phyloP scores from a whole-genome alignment of 768 basidiomycete genomes.

The Tricholoma bakamatsutake region DNA sequence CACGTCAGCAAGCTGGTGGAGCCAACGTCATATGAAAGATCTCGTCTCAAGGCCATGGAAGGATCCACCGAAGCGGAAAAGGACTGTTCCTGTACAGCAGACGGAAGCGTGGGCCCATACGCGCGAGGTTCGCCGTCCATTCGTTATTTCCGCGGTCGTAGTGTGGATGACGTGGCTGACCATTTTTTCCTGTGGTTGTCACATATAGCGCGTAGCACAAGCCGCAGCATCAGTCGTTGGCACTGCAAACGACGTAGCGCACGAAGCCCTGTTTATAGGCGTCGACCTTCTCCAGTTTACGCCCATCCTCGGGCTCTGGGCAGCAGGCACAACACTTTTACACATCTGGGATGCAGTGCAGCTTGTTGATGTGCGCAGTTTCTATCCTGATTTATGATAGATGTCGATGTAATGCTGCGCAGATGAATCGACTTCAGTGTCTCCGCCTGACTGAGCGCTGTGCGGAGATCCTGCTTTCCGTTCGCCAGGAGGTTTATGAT shows the following conservation, averaged over 20 bases:
- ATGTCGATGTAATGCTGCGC: not conserved
- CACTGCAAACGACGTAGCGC: conserved; percentile 32
- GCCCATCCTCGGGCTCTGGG: conserved; percentile 51
- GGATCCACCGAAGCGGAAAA: conserved; percentile 24
- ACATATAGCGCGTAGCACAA: conserved; percentile 26
- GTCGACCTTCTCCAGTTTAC: conserved; percentile 40
- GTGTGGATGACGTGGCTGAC: not conserved
- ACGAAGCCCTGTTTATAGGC: conserved; percentile 37
- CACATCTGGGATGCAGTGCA: conserved; percentile 62
- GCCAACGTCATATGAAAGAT: not conserved
- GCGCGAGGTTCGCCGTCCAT: not conserved
- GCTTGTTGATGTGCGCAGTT: conserved; percentile 49
- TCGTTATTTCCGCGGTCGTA: not conserved
- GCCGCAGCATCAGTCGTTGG: conserved; percentile 37
- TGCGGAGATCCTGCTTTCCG: conserved; percentile 58
- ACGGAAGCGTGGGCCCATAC: conserved; percentile 25
- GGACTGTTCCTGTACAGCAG: conserved; percentile 33
- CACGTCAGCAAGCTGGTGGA: not conserved
- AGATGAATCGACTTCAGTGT: conserved; percentile 67
- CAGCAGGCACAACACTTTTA: conserved; percentile 46
- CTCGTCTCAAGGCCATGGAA: conserved; percentile 21
- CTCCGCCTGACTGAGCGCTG: conserved; percentile 70
- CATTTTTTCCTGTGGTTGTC: not conserved
- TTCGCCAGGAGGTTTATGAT: conserved; percentile 56
- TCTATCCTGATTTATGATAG: not conserved